Conservation (phyloP, 139 green algal genomes). For the Micromonas commoda region DNA sequence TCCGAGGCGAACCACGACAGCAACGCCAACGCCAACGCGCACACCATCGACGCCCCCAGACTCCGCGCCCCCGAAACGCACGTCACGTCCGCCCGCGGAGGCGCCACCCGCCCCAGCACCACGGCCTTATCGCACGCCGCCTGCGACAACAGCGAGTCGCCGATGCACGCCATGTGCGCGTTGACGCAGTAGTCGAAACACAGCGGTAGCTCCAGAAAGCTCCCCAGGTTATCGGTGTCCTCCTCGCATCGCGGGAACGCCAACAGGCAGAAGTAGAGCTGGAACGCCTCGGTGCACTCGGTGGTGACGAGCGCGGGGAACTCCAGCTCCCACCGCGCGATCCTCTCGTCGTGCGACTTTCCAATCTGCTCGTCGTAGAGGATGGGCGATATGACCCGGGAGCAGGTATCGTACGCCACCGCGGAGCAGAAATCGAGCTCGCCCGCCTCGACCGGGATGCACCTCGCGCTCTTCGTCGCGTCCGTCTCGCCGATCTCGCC, state of each 20-base stretch:
- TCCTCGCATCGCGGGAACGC: slow-evolving; percentile 3
- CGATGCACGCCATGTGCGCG: neutral
- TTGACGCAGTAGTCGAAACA: slow-evolving; percentile 20
- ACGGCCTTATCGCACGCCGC: neutral
- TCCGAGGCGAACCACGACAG: neutral
- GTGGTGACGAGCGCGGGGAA: neutral
- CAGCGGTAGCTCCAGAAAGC: neutral
- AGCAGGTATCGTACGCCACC: slow-evolving; percentile 15
- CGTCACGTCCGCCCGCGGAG: neutral
- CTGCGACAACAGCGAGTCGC: neutral
- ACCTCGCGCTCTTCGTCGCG: neutral
- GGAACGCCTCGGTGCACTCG: neutral
- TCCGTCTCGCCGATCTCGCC: neutral
- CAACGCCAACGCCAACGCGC: slow-evolving; percentile 7
- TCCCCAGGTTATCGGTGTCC: neutral
- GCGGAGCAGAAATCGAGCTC: slow-evolving; percentile 16
- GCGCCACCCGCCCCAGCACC: neutral
- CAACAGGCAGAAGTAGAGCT: neutral
- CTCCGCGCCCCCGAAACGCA: neutral
- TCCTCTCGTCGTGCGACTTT: neutral
- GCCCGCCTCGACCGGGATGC: slow-evolving; percentile 14
- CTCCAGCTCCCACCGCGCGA: neutral
- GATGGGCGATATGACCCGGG: neutral
- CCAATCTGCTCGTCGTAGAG: neutral
- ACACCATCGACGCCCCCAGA: neutral